Evolutionary conservation across 106 monocot species (phyloP), one percentile per base, ranked within the genome.

Genomic region (Vanilla planifolia): DNA sequence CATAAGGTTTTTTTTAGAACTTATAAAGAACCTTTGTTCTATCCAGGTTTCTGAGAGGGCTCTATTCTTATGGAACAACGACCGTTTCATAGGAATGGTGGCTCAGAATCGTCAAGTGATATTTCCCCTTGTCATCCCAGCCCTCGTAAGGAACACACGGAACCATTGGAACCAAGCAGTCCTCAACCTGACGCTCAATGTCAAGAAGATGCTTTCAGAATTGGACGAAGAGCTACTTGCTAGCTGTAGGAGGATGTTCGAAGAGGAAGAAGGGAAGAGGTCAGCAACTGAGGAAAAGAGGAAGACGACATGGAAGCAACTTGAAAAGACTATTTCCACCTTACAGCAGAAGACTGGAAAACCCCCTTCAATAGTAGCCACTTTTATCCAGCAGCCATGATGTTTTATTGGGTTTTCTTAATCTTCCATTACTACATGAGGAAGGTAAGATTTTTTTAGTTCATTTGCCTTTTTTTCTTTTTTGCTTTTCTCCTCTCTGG

Each of bases 1-100:
- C n/a, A n/a, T n/a, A n/a, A n/a, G n/a, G n/a, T n/a, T n/a, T n/a
- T n/a, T n/a, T n/a, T n/a, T n/a, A n/a, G n/a, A n/a, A n/a, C n/a
- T n/a, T n/a, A n/a, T n/a, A n/a, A n/a, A n/a, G n/a, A n/a, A n/a
- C n/a, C n/a, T n/a, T n/a, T n/a, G n/a, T n/a, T n/a, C n/a, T n/a
- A n/a, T 68, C 33, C 89, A 93, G 93, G 93, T 93, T 47, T 85
- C 93, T 1, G 93, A 93, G 61, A 64, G 93, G 52, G 85, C 93
- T 13, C 61, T 89, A 4, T 89, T 85, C 71, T 63, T 93, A 39
- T 93, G 88, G 82, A 89, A 89, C 85, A 93, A 93, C 15, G 93
- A 93, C 66, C 84, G 85, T 43, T 57, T 93, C 21, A 79, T 80
- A 5, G 71, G 67, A 13, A 43, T 93, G 60, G 69, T 88, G 21